Base-by-base conservation (phyloP, 1,139 yeast genomes). In the Candida buenavistaensis region DNA sequence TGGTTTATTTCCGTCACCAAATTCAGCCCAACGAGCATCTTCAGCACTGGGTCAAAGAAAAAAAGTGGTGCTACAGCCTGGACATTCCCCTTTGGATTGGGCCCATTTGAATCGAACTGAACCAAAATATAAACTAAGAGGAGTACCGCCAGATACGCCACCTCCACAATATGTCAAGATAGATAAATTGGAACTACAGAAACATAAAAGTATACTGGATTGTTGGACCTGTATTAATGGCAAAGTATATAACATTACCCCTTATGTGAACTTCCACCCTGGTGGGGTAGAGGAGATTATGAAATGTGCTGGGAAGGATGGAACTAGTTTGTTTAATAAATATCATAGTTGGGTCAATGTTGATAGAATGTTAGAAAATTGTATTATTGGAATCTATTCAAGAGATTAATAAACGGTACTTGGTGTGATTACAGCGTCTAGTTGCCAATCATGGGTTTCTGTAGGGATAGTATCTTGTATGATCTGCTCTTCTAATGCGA, bases 271-370 rank as follows among this genome's bases (percentile, higher is more conserved):
- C 38, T 92, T 82, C 56, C 98, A 92, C 50, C 98, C 98, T 0
- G 98, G 98, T 15, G 98, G 98, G 1, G 80, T 71, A 2, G 79
- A 76, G 5, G 89, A 89, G 51, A 63, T 92, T 29, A 68, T 86
- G 78, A 76, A 79, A 38, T 78, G 86, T 50, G 95, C 95, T 0
- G 97, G 97, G 0, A 69, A 70, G 40, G 97, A 90, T 53, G 95
- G 94, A 1, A 88, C 96, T 1, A 49, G 61, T n/a, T 51, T 87
- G 43, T 92, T 92, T 51, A 80, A 81, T 57, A 80, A 80, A 57
- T 85, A 84, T 45, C 96, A 89, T 54, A 69, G 87, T 19, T 89
- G 97, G 97, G 95, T 83, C 1, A 90, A 86, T 57, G 86, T 70
- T 30, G 97, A 90, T 48, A 64, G 88, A 45, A 78, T 92, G 75